Percentiles rank a stretch among this genome's conserved stretches.
Conservation (phyloP, 768 basidiomycete species). For the Gymnopilus junonius region DNA sequence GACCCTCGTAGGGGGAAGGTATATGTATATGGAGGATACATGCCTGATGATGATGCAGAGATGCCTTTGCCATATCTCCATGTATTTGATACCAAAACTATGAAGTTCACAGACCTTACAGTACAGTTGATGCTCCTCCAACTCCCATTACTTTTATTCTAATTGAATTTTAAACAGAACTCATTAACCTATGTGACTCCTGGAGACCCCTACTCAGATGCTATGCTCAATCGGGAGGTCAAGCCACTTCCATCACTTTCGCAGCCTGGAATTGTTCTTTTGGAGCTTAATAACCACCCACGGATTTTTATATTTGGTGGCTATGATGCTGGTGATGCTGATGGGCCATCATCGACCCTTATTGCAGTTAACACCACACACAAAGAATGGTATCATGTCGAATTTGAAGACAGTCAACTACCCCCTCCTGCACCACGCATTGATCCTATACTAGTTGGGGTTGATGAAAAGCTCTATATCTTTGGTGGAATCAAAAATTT, state of each 20-base stretch:
- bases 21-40: constrained; percentile 1
- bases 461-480: not conserved
- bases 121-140: not conserved
- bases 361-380: constrained; percentile 4
- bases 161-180: not conserved
- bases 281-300: not conserved
- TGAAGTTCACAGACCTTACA: constrained; percentile 7
- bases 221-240: not conserved
- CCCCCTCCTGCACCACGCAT: not conserved
- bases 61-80: not conserved
- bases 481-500: constrained; percentile 1
- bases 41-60: not conserved
- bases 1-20: constrained; percentile 1
- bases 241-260: not conserved
- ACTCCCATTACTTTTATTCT: not conserved
- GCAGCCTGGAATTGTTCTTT: not conserved
- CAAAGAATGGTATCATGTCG: constrained; percentile 5
- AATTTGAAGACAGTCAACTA: not conserved
- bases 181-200: not conserved
- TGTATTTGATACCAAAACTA: constrained; percentile 2
- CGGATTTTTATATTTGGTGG: constrained; percentile 5
- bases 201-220: not conserved
- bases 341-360: not conserved
- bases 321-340: not conserved
- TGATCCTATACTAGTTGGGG: not conserved